Evolutionary conservation across 2,329 filamentous ascomycete species (phyloP), one percentile per base, ranked within the genome.

Genomic region (Trichoderma aggressivum): DNA sequence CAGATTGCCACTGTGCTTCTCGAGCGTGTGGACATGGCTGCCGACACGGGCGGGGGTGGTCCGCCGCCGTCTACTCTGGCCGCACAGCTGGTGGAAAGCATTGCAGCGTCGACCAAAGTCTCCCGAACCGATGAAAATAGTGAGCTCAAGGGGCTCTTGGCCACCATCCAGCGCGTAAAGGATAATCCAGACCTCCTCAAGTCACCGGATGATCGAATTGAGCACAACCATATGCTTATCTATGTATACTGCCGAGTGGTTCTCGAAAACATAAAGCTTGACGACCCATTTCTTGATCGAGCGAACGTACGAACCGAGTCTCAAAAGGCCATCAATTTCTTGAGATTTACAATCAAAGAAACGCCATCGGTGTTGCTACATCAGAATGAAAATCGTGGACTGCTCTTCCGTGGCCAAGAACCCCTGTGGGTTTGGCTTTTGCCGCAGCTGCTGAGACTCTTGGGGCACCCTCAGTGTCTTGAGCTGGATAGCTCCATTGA

Each of bases 191-290:
- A 78, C 1, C 77, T 84, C 30, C 85, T 95, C 30, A 89, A 90
- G 36, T 86, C 88, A 14, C 77, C 85, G 2, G 88, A 91, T 73
- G 89, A 92, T 58, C 90, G 92, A 74, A 82, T 92, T 58, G 87
- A 90, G 64, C 90, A 97, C 78, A 95, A 97, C 75, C 91, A 94
- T 76, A 92, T 94, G 81, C 87, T 98, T 63, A 90, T 97, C 66
- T 94, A 92, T 77, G 92, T 97, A 73, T 92, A 96, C 75, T 86
- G 91, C 63, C 91, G 92, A 77, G 92, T 93, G 71, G 92, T 94
- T 26, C 84, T 98, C 14, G 92, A 94, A 75, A 86, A 86, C 58
- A 85, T 92, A 60, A 86, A 86, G 74, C 86, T 88, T 77, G 88
- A 94, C 75, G 89, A 94, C 75, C 90, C 89, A 3, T 92, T 94